Evolutionary conservation across 208 protist genomes (phyloP).

Genomic region (Tritrichomonas foetus): DNA sequence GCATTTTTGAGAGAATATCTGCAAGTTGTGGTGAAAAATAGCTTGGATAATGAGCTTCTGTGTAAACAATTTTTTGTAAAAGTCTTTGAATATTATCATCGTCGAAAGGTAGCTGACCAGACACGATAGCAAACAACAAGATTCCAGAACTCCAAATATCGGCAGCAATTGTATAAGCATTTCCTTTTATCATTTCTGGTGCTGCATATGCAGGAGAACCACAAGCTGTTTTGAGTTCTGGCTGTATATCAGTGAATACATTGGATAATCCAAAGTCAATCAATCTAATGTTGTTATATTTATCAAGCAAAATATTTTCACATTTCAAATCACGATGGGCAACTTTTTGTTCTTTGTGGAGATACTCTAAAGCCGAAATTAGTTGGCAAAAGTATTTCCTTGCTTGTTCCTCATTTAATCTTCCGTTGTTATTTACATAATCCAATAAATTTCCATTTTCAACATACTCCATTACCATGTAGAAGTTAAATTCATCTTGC

Average conservation of each 20-base stretch:
- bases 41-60: background rate
- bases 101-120: background rate
- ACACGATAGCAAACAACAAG: background rate
- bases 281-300: background rate
- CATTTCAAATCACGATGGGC: background rate
- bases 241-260: background rate
- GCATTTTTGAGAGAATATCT: constrained; percentile 35
- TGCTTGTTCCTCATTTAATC: background rate
- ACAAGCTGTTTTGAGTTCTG: background rate
- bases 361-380: background rate
- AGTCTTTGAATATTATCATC: background rate
- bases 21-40: background rate
- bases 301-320: background rate
- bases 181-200: too few relatives aligned
- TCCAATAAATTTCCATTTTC: background rate
- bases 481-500: background rate
- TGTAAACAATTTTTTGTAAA: background rate
- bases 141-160: constrained; percentile 4
- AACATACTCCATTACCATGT: background rate
- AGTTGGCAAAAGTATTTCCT: background rate
- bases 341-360: background rate
- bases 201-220: too few relatives aligned
- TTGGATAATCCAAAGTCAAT: constrained; percentile 11
- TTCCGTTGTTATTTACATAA: background rate
- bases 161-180: background rate